Evolutionary conservation across 345 rosid genomes (phyloP).

Genomic region (Pugionium dolabratum): DNA sequence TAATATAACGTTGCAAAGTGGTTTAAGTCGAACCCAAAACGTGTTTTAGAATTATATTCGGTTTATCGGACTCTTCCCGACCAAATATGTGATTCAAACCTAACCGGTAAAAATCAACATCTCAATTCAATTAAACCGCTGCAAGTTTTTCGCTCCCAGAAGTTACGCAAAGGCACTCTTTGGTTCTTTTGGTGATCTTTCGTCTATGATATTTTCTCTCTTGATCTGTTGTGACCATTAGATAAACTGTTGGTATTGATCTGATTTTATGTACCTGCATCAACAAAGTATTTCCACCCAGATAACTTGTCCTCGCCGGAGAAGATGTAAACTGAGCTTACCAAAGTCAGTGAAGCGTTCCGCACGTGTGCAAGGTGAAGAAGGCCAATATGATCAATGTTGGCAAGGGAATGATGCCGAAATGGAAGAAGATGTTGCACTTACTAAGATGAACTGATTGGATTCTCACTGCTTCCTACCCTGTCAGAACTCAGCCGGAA

Average conservation of each 20-base stretch:
- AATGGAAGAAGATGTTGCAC: conserved; percentile 76
- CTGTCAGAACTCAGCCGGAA: conserved; percentile 66
- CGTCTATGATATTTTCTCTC: neutral
- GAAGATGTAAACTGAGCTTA: conserved; percentile 76
- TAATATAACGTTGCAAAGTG: too few relatives aligned
- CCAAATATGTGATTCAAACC: neutral
- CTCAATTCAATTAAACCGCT: conserved; percentile 18
- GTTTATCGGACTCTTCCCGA: conserved; percentile 8
- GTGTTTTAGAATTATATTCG: neutral
- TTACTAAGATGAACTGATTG: conserved; percentile 89
- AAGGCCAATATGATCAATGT: conserved; percentile 9
- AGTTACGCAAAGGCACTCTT: conserved; percentile 17
- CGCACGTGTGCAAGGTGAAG: conserved; percentile 83
- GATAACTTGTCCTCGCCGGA: conserved; percentile 88
- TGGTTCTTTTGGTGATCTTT: conserved; percentile 6
- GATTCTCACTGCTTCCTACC: conserved; percentile 71
- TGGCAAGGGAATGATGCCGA: conserved; percentile 75
- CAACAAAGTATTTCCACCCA: conserved; percentile 72
- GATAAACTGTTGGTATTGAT: conserved; percentile 19
- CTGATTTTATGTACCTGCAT: conserved; percentile 33
- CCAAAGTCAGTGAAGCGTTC: conserved; percentile 87
- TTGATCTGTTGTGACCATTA: conserved; percentile 13
- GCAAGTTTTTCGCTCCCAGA: conserved; percentile 31
- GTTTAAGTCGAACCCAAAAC: too few relatives aligned
- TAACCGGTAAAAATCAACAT: conserved; percentile 30